Base-by-base conservation (phyloP, 768 basidiomycete genomes). In the Leccinum subtestaceum region DNA sequence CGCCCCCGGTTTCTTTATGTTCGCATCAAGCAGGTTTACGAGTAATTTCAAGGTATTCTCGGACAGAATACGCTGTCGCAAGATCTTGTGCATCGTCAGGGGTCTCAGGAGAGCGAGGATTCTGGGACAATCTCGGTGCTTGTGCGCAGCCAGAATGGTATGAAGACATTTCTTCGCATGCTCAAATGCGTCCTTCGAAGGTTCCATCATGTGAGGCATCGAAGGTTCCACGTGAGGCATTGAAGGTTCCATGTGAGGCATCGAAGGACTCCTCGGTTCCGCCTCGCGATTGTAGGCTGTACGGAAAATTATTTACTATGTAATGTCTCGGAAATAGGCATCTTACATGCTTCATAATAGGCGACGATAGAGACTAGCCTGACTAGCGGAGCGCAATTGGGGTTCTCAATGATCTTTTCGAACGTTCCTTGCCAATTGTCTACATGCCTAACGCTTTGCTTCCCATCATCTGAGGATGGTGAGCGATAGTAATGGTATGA, bases 71-170 rank as follows among this genome's bases (percentile, higher is more conserved):
- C 2, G 40, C 17, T n/a, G 17, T n/a, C 40, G 40, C 40, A 43
- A 43, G 9, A n/a, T n/a, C 0, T 2, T 1, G n/a, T 43, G 40
- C n/a, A 0, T 43, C 40, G n/a, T 1, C 40, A 43, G 9, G 9
- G 38, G 7, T 7, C 38, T 38, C 38, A 38, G 17, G 0, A 38
- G 38, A 38, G 38, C 15, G 38, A 17, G 0, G 38, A 38, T 15
- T 43, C 40, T 43, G 40, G n/a, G 40, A n/a, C 40, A n/a, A 43
- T 43, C 40, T n/a, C n/a, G 40, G 10, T 43, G 40, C 4, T n/a
- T 43, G 2, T n/a, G 40, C 9, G 3, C n/a, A n/a, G 8, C 9
- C n/a, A 43, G 40, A 2, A 43, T n/a, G 9, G 8, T 43, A 43
- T 9, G 4, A n/a, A 43, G 9, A 43, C n/a, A 43, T 43, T 10